Evolutionary conservation across 208 protist genomes (phyloP).

Genomic region (Phytomonas francai): DNA sequence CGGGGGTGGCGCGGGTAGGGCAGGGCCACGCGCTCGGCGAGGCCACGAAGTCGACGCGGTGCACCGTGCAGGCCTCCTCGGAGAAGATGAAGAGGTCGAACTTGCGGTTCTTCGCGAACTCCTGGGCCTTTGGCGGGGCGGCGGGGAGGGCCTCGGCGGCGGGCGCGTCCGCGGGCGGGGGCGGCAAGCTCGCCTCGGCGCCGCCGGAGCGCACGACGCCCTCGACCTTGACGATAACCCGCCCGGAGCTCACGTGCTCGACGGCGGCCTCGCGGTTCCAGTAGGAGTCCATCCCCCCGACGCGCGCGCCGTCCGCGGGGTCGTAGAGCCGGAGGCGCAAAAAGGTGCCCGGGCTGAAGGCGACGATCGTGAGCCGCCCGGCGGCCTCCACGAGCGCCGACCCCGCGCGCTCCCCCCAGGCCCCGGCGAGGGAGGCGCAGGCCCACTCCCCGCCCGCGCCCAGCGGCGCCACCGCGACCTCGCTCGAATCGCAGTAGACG

Average conservation of each 20-base stretch:
- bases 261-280: conserved; percentile 79
- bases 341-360: conserved; percentile 61
- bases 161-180: background rate
- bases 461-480: conserved; percentile 56
- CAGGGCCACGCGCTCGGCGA: conserved; percentile 55
- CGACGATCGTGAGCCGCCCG: conserved; percentile 54
- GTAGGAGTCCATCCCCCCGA: conserved; percentile 73
- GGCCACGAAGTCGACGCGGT: conserved; percentile 58
- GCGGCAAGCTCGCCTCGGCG: background rate
- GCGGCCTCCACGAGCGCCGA: conserved; percentile 39
- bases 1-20: conserved; percentile 60
- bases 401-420: conserved; percentile 46
- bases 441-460: conserved; percentile 44
- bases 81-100: conserved; percentile 84
- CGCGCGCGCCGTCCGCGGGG: conserved; percentile 36
- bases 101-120: conserved; percentile 44
- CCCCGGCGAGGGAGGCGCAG: conserved; percentile 44
- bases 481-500: conserved; percentile 84
- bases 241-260: conserved; percentile 47
- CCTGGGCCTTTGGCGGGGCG: conserved; percentile 19
- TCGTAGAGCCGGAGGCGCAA: conserved; percentile 56
- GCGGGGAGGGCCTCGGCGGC: background rate
- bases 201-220: conserved; percentile 52
- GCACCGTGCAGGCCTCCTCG: conserved; percentile 48
- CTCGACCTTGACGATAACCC: conserved; percentile 60